Conservation (phyloP, 169 alveolate genomes). For the Besnoitia besnoiti region DNA sequence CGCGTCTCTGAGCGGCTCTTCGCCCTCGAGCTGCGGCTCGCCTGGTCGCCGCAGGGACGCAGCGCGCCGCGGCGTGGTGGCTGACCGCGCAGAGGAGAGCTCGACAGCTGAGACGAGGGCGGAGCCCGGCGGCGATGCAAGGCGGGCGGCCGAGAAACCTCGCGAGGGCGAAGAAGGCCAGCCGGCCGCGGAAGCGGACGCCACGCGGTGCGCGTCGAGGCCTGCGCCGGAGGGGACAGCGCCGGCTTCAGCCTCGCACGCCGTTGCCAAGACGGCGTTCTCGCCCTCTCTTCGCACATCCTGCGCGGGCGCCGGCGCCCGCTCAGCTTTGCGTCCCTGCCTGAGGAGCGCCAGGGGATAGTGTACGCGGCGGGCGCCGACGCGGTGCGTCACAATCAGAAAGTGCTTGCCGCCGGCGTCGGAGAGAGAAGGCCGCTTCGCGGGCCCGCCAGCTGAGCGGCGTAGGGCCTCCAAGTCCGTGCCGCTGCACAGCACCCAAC, state of each 20-base stretch:
- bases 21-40: too few species aligned
- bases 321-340: neutral
- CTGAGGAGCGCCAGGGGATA: slow-evolving; percentile 36
- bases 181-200: neutral
- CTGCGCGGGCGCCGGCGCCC: neutral
- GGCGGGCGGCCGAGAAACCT: neutral
- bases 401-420: slow-evolving; percentile 3
- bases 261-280: neutral
- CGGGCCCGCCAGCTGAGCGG: slow-evolving; percentile 1
- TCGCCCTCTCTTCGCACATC: neutral
- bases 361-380: neutral
- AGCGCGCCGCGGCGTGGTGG: neutral
- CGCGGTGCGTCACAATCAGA: neutral
- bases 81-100: slow-evolving; percentile 5
- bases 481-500: neutral
- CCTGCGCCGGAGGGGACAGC: neutral
- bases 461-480: slow-evolving; percentile 36
- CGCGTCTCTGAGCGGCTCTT: too few species aligned
- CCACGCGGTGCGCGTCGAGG: neutral
- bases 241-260: neutral
- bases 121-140: neutral
- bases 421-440: neutral
- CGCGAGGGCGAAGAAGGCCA: neutral
- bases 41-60: neutral
- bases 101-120: neutral